phyloP scores from a whole-genome alignment of 148 eudicot species.

The Amaranthus palmeri region DNA sequence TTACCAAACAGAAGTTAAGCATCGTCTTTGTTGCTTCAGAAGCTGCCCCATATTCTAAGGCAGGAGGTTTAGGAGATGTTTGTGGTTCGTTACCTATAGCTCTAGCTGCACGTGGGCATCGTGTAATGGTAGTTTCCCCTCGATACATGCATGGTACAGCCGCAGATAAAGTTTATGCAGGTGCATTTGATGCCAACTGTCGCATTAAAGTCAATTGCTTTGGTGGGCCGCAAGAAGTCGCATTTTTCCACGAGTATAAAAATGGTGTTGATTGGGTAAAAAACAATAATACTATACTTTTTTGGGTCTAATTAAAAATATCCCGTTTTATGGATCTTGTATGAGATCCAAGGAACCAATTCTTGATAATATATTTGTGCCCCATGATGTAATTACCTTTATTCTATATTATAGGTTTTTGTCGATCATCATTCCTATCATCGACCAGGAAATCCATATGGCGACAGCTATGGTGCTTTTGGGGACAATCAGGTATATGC shows the following conservation, averaged over 20 bases:
- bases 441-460: conserved; percentile 96
- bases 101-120: conserved; percentile 86
- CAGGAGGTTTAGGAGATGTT: conserved; percentile 97
- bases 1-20: conserved; percentile 37
- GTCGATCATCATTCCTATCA: conserved; percentile 97
- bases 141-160: conserved; percentile 74
- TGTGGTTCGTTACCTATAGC: conserved; percentile 97
- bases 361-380: neutral
- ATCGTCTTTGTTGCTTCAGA: conserved; percentile 78
- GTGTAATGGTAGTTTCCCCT: conserved; percentile 95
- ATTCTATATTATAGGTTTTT: conserved; percentile 54
- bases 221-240: conserved; percentile 81
- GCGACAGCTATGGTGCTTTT: conserved; percentile 86
- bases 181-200: conserved; percentile 48
- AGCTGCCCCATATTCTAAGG: conserved; percentile 94
- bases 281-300: neutral
- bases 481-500: conserved; percentile 83
- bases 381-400: neutral
- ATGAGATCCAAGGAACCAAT: neutral
- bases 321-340: neutral
- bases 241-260: conserved; percentile 77
- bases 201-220: conserved; percentile 62
- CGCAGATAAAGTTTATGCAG: conserved; percentile 56
- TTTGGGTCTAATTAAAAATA: neutral
- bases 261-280: conserved; percentile 98